Evolutionary conservation across 2,329 filamentous ascomycete genomes (phyloP), one percentile per base, ranked within the genome.

Genomic region (Ophioceras dolichostomum): DNA sequence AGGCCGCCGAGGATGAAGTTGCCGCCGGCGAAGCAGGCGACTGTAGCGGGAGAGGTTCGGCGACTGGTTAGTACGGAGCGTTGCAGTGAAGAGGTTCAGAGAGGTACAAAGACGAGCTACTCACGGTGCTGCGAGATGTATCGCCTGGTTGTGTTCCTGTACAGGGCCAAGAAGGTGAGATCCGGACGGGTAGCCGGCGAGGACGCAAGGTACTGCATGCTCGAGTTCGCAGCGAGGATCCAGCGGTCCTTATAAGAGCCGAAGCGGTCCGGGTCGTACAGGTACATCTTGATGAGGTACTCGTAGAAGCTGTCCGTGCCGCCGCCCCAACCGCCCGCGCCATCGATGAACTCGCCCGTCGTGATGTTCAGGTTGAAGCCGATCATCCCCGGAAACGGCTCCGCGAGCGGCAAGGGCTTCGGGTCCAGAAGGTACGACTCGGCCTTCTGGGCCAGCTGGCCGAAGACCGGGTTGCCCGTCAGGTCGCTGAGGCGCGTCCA

Each of bases 201-300:
- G 14, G 76, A 83, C 12, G 74, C 66, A 7, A 94, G 68, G 48
- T 86, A 67, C 32, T 69, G 55, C 34, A 91, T 89, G 5, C 77
- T 78, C 6, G 80, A 86, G 47, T 93, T 78, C 37, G 78, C 82
- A 2, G 85, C 85, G 1, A 67, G 52, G 30, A 84, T 60, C 85
- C 85, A 94, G 34, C 76, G 74, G 44, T 88, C 79, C 48, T 68
- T 76, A 60, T 89, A 86, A 3, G 56, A 43, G 2, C 50, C 57
- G 49, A 83, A 93, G 3, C 74, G 67, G 5, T 55, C 47, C 0
- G 74, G 66, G 51, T 89, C 80, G 54, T 93, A 93, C 38, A 89
- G 58, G 49, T 79, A 93, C 83, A 91, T 89, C 64, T 94, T 94
- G 56, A 94, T 79, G 22, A 94, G 70, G 50, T 93, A 93, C 59